Base-by-base conservation (phyloP, 371 early-diverging fungal genomes). In the Parasitella parasitica region DNA sequence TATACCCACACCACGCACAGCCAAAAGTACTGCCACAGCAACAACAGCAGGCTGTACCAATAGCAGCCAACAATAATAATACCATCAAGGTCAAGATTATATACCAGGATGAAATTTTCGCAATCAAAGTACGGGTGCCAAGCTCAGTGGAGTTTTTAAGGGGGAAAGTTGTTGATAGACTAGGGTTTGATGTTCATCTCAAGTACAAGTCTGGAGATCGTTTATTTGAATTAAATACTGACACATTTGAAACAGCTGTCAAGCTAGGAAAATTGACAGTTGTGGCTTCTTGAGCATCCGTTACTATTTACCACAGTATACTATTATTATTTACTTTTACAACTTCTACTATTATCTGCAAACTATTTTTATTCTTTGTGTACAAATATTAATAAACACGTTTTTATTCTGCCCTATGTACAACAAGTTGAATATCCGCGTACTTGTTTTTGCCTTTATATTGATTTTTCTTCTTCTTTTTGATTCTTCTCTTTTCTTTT, bases 71-170 rank as follows among this genome's bases (percentile, higher is more conserved):
- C 22, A 35, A 32, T 30, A 34, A 32, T 18, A 26, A 51, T 7
- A 68, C 64, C 9, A 82, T 89, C 54, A 90, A 90, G 61, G 79
- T 89, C 59, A 91, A 91, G 70, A 86, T 91, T 54, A 80, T 80
- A 28, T 84, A 83, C 60, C 77, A 83, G 38, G 87, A 84, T 54
- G 92, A 91, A 53, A 85, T 90, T 57, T 86, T 89, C 66, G 92
- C 90, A 2, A 86, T 91, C 67, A 84, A 87, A 63, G 75, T 91
- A 51, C 86, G 89, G 0, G 75, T 84, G 4, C 67, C 81, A 55
- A 77, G 83, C 64, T 81, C 84, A 16, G 72, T 88, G 54, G 76
- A 72, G 6, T 69, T 78, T 26, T 70, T 91, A 15, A 79, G 80
- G 38, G 70, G 75, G 36, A 85, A 86, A 62, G 80, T 91, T 24